phyloP scores from a whole-genome alignment of 139 green algal species.

The Picochlorum costavermella region DNA sequence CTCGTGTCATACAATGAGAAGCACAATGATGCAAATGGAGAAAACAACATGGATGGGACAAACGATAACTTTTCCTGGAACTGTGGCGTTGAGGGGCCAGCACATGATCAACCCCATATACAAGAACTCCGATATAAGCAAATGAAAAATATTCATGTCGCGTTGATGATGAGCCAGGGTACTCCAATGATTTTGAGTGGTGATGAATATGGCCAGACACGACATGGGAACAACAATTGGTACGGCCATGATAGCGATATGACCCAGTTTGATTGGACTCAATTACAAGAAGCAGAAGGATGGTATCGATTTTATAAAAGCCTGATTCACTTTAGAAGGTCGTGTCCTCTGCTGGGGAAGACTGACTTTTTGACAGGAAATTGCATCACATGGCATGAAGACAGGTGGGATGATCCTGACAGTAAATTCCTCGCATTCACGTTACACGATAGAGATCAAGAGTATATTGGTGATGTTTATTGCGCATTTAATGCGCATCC shows the following conservation, averaged over 20 bases:
- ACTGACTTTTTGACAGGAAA: conserved; percentile 57
- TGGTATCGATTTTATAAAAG: conserved; percentile 39
- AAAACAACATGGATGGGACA: conserved; percentile 67
- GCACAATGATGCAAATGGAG: conserved; percentile 81
- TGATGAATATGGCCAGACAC: conserved; percentile 39
- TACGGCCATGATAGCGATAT: conserved; percentile 93
- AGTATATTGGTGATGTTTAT: conserved; percentile 66
- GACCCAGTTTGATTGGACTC: conserved; percentile 67
- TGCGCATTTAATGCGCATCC: conserved; percentile 89
- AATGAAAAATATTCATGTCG: conserved; percentile 86
- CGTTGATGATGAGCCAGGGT: conserved; percentile 80
- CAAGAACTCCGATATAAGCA: conserved; percentile 47
- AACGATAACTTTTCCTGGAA: conserved; percentile 99
- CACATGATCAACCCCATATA: conserved; percentile 49
- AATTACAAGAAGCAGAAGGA: conserved; percentile 19
- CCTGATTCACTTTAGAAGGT: conserved; percentile 71
- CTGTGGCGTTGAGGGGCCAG: conserved; percentile 86
- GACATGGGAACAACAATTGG: conserved; percentile 97
- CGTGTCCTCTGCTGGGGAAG: conserved; percentile 73
- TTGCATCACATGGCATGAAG: conserved; percentile 97
- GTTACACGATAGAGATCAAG: conserved; percentile 58
- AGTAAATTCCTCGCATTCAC: conserved; percentile 91
- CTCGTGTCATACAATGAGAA: conserved; percentile 78
- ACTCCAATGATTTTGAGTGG: conserved; percentile 88
- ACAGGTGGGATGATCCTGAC: conserved; percentile 87